phyloP scores from a whole-genome alignment of 2,329 filamentous ascomycete genomes.

The Aspergillus sojae region DNA sequence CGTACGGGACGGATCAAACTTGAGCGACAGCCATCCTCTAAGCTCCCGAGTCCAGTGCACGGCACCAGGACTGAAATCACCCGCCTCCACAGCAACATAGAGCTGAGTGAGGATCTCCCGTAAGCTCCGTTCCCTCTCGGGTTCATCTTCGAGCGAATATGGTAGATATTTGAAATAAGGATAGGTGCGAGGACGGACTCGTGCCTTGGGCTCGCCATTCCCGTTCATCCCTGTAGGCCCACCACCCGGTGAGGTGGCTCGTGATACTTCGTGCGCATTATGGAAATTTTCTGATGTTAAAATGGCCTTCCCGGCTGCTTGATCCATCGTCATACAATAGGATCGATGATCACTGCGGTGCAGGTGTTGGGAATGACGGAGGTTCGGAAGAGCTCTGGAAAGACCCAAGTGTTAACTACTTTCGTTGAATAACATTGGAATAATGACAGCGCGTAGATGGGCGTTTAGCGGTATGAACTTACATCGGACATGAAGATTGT shows the following conservation, averaged over 20 bases:
- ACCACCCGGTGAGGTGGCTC: conserved; percentile 79
- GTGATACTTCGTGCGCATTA: conserved; percentile 70
- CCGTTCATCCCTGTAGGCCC: conserved; percentile 53
- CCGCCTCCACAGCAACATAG: conserved; percentile 86
- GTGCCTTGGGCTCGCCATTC: conserved; percentile 64
- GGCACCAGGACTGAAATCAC: conserved; percentile 91
- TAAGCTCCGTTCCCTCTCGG: conserved; percentile 75
- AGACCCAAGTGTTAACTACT: conserved; percentile 27
- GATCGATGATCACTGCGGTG: conserved; percentile 19
- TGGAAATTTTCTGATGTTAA: conserved; percentile 42
- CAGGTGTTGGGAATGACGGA: conserved; percentile 19
- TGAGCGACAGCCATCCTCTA: conserved; percentile 90
- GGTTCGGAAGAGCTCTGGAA: conserved; percentile 32
- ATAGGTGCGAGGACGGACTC: conserved; percentile 79
- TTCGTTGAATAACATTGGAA: conserved; percentile 2
- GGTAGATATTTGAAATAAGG: conserved; percentile 90
- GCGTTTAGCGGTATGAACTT: conserved; percentile 3
- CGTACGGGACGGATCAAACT: conserved; percentile 91
- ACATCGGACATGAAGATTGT: conserved; percentile 27
- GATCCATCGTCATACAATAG: conserved; percentile 38
- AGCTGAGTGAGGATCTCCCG: conserved; percentile 89
- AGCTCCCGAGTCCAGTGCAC: conserved; percentile 97
- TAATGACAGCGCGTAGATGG: background rate
- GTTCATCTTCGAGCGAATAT: conserved; percentile 80
- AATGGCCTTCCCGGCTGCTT: conserved; percentile 35